Evolutionary conservation across 257 asterid genomes (phyloP).

Genomic region (Cinchona pubescens): DNA sequence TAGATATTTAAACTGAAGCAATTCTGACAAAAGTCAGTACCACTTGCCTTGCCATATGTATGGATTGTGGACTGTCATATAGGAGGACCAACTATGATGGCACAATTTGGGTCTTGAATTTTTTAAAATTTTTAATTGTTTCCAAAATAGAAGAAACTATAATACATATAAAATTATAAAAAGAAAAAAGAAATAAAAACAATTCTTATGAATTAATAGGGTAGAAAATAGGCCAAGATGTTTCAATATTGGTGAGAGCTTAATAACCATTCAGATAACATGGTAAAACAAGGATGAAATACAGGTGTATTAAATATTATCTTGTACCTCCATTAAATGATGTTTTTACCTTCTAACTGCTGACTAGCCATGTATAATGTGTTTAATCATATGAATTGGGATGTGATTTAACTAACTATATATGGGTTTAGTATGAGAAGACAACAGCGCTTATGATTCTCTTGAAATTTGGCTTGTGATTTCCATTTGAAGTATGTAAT

Average conservation of each 20-base stretch:
- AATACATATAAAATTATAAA: background rate
- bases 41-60: constrained; percentile 10
- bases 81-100: constrained; percentile 6
- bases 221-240: background rate
- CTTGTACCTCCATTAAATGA: background rate
- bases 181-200: background rate
- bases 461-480: background rate
- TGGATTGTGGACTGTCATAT: background rate
- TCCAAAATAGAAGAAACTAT: background rate
- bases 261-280: background rate
- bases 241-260: background rate
- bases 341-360: background rate
- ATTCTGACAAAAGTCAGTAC: constrained; percentile 10
- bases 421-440: background rate
- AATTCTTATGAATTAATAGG: background rate
- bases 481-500: background rate
- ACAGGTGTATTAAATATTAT: background rate
- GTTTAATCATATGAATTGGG: background rate
- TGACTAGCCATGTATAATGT: background rate
- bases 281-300: background rate
- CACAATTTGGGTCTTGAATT: background rate
- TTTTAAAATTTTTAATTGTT: background rate
- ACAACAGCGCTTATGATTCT: background rate
- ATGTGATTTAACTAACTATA: background rate
- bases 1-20: constrained; percentile 2